Base-by-base conservation (phyloP, 106 monocot genomes). In the Apostasia shenzhenica region DNA sequence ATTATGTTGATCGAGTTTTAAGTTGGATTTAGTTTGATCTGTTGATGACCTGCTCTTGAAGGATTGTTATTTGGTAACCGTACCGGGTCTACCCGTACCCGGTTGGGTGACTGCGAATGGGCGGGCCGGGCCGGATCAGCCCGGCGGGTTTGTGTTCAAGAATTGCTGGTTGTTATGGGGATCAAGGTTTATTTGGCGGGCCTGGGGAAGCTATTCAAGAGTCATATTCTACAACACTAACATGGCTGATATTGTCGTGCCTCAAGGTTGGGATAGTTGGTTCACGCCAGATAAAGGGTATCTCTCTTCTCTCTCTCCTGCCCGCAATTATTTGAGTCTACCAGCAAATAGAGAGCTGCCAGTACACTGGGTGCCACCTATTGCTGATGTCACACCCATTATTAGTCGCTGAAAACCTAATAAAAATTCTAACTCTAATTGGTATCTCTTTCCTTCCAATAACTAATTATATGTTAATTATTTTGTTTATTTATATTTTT, bases 241-340 rank as follows among this genome's bases (percentile, higher is more conserved):
- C 40, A 80, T 80, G 80, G 1, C 11, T 5, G 38, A 64, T 56
- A 42, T 70, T 6, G 66, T 80, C 26, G 54, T 70, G 7, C 80
- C 75, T 26, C 10, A 65, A 11, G 80, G 80, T 12, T 80, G 80
- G 80, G 55, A 70, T 38, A 41, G 44, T 54, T 75, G 70, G 70
- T 26, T 7, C 2, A 43, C 48, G 4, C 10, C 66, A 12, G 9
- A 48, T 3, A 12, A 12, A 43, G 11, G 10, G 10, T 48, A 50
- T 9, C 42, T 44, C 13, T 63, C 3, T 63, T 6, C 13, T 41
- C 6, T n/a, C n/a, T n/a, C n/a, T n/a, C n/a, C n/a, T n/a, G n/a
- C n/a, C n/a, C n/a, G n/a, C n/a, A n/a, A n/a, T n/a, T n/a, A n/a
- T n/a, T n/a, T n/a, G n/a, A n/a, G n/a, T n/a, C n/a, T n/a, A n/a